Percentiles rank a stretch among this genome's conserved stretches.
Evolutionary conservation across 495 filamentous ascomycete genomes (phyloP).

Genomic region (Penicillium coprophilum): DNA sequence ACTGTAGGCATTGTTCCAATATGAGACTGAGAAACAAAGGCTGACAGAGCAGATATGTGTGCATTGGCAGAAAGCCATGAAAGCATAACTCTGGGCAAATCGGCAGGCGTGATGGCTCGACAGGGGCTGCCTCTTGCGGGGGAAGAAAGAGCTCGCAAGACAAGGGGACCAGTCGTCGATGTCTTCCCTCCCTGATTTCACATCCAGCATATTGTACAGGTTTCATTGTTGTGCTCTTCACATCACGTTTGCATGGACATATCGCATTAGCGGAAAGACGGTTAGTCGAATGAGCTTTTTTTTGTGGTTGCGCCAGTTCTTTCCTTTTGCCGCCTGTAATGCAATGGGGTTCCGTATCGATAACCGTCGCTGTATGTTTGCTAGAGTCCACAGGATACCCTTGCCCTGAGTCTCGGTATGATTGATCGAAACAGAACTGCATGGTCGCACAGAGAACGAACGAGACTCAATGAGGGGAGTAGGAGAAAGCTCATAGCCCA

Average conservation of each 20-base stretch:
- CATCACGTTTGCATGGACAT: conserved; percentile 20
- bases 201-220: conserved; percentile 1
- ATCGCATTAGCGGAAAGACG: conserved; percentile 22
- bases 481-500: conserved; percentile 1
- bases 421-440: background rate
- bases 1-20: conserved; percentile 51
- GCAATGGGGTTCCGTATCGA: background rate
- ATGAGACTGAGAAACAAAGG: background rate
- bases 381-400: background rate
- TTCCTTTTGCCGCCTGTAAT: conserved; percentile 3
- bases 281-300: conserved; percentile 26
- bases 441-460: conserved; percentile 6
- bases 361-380: background rate
- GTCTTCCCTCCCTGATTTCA: too few relatives aligned
- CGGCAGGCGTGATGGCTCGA: background rate
- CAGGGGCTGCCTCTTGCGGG: background rate
- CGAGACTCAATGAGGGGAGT: background rate
- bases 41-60: conserved; percentile 52
- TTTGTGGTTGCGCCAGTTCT: conserved; percentile 9
- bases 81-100: conserved; percentile 5
- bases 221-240: conserved; percentile 9
- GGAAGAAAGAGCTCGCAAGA: background rate
- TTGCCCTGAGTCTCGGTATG: background rate
- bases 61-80: conserved; percentile 55
- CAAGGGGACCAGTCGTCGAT: background rate